Percentiles rank a stretch among this genome's conserved stretches.
Evolutionary conservation across 306 rosid genomes (phyloP).

Genomic region (Medicago lupulina): DNA sequence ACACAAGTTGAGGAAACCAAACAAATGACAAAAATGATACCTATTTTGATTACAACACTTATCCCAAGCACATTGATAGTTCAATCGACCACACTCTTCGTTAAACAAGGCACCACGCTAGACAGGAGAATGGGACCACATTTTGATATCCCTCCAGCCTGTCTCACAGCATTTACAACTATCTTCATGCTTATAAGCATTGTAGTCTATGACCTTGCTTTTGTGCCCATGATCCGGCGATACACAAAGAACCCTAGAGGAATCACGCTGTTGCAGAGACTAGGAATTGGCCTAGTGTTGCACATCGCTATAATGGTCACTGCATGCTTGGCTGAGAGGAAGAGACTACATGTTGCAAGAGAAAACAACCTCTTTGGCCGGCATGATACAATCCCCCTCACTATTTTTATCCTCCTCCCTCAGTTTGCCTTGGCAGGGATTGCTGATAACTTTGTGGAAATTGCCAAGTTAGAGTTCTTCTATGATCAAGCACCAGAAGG

Average conservation of each 20-base stretch:
- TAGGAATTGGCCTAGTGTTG: conserved; percentile 70
- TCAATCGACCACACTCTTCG: conserved; percentile 60
- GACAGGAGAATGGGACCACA: conserved; percentile 62
- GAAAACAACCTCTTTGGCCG: conserved; percentile 39
- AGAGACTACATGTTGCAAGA: conserved; percentile 57
- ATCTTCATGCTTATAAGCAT: conserved; percentile 72
- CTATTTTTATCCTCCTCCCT: conserved; percentile 73
- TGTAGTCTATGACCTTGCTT: conserved; percentile 61
- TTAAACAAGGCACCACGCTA: conserved; percentile 74
- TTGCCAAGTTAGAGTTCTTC: conserved; percentile 19
- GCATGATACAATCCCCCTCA: conserved; percentile 58
- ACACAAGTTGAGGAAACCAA: conserved; percentile 93
- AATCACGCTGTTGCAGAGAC: conserved; percentile 79
- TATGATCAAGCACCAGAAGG: conserved; percentile 30
- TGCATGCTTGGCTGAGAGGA: conserved; percentile 63
- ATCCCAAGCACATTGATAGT: conserved; percentile 63
- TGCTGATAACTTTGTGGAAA: conserved; percentile 23
- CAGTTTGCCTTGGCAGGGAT: conserved; percentile 7
- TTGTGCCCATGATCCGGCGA: conserved; percentile 56
- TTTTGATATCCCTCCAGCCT: conserved; percentile 77
- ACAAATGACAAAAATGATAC: conserved; percentile 81
- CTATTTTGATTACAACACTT: conserved; percentile 68
- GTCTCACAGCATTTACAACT: conserved; percentile 59
- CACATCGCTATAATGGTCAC: conserved; percentile 56
- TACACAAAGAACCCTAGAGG: conserved; percentile 86